Evolutionary conservation across 2,329 filamentous ascomycete species (phyloP).

Genomic region (Apiospora marii): DNA sequence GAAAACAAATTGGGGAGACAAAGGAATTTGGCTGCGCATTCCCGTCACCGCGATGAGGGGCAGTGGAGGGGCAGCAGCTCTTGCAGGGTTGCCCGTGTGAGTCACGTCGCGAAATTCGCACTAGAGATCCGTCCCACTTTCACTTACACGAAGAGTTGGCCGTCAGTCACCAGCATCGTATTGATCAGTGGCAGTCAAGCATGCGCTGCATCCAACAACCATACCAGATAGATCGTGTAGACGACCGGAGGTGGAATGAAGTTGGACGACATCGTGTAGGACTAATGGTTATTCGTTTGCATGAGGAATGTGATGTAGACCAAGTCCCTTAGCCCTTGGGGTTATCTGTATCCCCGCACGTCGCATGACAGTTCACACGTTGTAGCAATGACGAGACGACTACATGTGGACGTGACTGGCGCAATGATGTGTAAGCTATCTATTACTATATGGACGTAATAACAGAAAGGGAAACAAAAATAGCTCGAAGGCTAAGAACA

Average conservation of each 20-base stretch:
- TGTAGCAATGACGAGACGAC: background rate
- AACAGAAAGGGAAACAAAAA: background rate
- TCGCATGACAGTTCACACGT: background rate
- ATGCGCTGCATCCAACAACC: background rate
- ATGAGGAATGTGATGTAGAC: background rate
- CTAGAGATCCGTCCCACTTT: constrained; percentile 4
- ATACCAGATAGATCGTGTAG: no score
- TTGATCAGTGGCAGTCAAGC: background rate
- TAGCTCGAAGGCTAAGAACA: no score
- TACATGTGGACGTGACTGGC: background rate
- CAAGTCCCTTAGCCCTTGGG: background rate
- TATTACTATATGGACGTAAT: background rate
- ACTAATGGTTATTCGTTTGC: background rate
- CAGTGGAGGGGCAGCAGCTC: constrained; percentile 15
- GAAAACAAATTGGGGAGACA: background rate
- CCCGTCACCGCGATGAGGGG: background rate
- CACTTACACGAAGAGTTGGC: constrained; percentile 16
- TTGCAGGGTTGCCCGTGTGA: constrained; percentile 14
- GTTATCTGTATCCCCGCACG: background rate
- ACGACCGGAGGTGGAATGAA: background rate
- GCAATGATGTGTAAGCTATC: constrained; percentile 12
- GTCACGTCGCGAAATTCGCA: background rate
- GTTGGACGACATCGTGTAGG: background rate
- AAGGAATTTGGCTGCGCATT: background rate
- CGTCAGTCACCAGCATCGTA: no score